Conservation (phyloP, 179 eudicot genomes). For the Camellia oleifera region DNA sequence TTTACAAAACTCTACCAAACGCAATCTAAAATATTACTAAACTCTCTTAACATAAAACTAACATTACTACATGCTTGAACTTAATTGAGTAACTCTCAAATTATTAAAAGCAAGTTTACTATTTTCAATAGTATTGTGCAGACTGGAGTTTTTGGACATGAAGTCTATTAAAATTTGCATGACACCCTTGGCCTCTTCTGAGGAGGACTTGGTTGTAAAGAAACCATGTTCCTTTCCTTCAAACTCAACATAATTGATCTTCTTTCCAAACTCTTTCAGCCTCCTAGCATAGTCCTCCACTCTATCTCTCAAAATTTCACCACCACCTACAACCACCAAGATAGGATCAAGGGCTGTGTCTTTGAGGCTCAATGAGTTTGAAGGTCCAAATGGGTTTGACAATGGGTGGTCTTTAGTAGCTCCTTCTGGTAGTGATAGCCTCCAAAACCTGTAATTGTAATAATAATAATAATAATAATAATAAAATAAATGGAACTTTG, state of each 20-base stretch:
- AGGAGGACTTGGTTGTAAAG: slow-evolving; percentile 36
- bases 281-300: slow-evolving; percentile 32
- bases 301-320: slow-evolving; percentile 43
- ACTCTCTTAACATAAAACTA: too few relatives aligned
- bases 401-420: slow-evolving; percentile 40
- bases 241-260: slow-evolving; percentile 44
- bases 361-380: slow-evolving; percentile 36
- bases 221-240: slow-evolving; percentile 55
- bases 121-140: too few relatives aligned
- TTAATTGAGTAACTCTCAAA: too few relatives aligned
- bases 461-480: too few relatives aligned
- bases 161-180: slow-evolving; percentile 33
- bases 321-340: slow-evolving; percentile 35
- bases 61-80: too few relatives aligned
- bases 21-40: too few relatives aligned
- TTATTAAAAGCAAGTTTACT: too few relatives aligned
- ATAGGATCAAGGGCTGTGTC: slow-evolving; percentile 36
- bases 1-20: too few relatives aligned
- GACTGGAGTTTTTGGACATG: slow-evolving; percentile 24
- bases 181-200: slow-evolving; percentile 27
- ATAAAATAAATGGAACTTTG: too few relatives aligned
- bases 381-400: slow-evolving; percentile 55
- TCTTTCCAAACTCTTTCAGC: slow-evolving; percentile 38
- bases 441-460: slow-evolving; percentile 40
- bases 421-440: slow-evolving; percentile 44